These are phyloP conservation scores for Apophysomyces trapeziformis DNA, from an alignment of 371 early-diverging fungal species.

Conservation along the genomic window DNA sequence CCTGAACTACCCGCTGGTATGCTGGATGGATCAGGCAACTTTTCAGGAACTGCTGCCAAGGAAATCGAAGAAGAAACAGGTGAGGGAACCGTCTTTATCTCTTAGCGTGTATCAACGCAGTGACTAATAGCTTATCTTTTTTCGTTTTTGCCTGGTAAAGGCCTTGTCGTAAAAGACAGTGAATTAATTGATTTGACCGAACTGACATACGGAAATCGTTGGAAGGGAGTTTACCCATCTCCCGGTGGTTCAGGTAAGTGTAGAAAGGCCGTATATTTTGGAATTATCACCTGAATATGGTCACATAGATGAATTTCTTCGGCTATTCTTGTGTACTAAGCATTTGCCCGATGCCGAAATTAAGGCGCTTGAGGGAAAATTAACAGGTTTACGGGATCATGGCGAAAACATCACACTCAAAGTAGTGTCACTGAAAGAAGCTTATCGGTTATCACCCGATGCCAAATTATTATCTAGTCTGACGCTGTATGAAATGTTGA, in stretches of 20 bases:
- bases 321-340: constrained; percentile 73
- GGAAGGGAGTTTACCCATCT: constrained; percentile 74
- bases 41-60: constrained; percentile 71
- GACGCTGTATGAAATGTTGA: constrained; percentile 66
- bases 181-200: constrained; percentile 73
- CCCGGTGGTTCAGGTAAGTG: constrained; percentile 71
- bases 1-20: constrained; percentile 89
- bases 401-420: constrained; percentile 80
- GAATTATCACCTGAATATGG: no score
- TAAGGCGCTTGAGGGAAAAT: constrained; percentile 60
- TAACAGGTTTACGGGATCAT: constrained; percentile 74
- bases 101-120: background rate
- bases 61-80: constrained; percentile 74
- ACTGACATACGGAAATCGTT: constrained; percentile 54
- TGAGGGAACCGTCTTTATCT: background rate
- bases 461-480: constrained; percentile 75
- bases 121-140: background rate
- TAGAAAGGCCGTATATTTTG: no score
- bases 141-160: constrained; percentile 20
- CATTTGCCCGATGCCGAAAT: constrained; percentile 57
- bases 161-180: constrained; percentile 61
- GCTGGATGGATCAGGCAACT: constrained; percentile 80
- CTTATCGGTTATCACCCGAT: constrained; percentile 71
- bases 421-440: constrained; percentile 65
- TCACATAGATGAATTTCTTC: constrained; percentile 71